phyloP scores from a whole-genome alignment of 495 filamentous ascomycete species.

The Delitschia confertaspora region DNA sequence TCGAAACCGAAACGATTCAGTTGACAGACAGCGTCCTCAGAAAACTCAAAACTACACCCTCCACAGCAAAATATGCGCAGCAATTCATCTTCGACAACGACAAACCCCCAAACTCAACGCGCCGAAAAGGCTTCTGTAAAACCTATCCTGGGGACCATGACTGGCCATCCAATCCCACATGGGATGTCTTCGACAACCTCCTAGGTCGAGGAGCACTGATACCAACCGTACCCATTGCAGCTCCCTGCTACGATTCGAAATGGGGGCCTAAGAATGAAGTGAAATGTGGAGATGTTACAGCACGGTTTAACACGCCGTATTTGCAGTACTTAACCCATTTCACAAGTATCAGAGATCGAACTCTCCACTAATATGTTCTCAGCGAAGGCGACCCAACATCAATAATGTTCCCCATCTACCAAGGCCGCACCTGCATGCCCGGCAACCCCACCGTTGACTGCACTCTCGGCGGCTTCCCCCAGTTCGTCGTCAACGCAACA shows the following conservation, averaged over 20 bases:
- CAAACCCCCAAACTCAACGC: not conserved
- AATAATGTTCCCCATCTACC: conserved; percentile 8
- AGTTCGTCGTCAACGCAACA: conserved; percentile 49
- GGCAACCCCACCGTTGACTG: conserved; percentile 28
- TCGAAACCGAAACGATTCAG: no score
- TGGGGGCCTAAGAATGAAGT: conserved; percentile 3
- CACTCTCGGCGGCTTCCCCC: conserved; percentile 48
- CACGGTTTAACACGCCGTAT: not conserved
- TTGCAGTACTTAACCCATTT: conserved; percentile 13
- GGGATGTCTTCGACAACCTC: conserved; percentile 7
- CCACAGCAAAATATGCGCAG: not conserved
- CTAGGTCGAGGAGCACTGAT: conserved; percentile 8
- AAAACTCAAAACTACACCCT: not conserved
- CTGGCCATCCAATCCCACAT: conserved; percentile 7
- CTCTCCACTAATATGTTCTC: no score
- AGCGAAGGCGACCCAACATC: conserved; percentile 9
- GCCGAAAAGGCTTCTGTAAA: conserved; percentile 12
- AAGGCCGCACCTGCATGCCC: conserved; percentile 7
- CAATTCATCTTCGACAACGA: conserved; percentile 1
- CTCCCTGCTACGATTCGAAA: conserved; percentile 8
- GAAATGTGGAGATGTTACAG: conserved; percentile 5
- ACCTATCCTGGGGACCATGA: conserved; percentile 9
- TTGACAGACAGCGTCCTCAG: not conserved
- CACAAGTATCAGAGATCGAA: no score
- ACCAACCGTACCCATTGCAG: conserved; percentile 11